Evolutionary conservation across 352 stramenopile genomes (phyloP).

Genomic region (Phytophthora multivora): DNA sequence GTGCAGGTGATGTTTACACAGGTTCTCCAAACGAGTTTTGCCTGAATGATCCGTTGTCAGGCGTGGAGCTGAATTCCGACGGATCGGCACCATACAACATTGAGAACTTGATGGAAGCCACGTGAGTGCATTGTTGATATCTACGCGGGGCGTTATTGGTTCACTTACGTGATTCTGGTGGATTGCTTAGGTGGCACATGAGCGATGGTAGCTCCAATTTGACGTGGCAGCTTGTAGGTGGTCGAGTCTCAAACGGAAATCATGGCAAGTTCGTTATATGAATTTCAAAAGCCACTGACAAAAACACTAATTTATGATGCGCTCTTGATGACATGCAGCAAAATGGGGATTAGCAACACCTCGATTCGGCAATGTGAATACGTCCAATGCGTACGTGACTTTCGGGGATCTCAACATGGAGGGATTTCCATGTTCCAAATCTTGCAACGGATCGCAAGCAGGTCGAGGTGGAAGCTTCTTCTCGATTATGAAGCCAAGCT

Average conservation of each 20-base stretch:
- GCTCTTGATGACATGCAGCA: slow-evolving; percentile 30
- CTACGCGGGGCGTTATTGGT: background rate
- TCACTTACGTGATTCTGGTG: background rate
- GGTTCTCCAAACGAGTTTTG: slow-evolving; percentile 58
- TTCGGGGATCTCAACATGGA: slow-evolving; percentile 88
- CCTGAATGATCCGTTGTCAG: slow-evolving; percentile 45
- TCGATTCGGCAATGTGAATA: slow-evolving; percentile 22
- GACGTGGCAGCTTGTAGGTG: slow-evolving; percentile 71
- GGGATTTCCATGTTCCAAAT: slow-evolving; percentile 74
- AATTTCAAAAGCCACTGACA: background rate
- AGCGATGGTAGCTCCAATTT: slow-evolving; percentile 44
- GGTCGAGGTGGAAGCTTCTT: slow-evolving; percentile 79
- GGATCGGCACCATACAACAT: slow-evolving; percentile 73
- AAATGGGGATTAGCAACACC: slow-evolving; percentile 77
- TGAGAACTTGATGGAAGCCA: slow-evolving; percentile 77
- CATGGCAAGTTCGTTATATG: slow-evolving; percentile 41
- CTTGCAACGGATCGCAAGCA: slow-evolving; percentile 74
- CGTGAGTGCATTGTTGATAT: slow-evolving; percentile 27
- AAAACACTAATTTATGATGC: background rate
- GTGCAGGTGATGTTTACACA: slow-evolving; percentile 64
- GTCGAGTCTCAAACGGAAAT: slow-evolving; percentile 53
- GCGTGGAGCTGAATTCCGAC: slow-evolving; percentile 42
- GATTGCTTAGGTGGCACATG: slow-evolving; percentile 34
- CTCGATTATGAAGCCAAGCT: slow-evolving; percentile 38
- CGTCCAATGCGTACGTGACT: slow-evolving; percentile 40